A percentile compares a stretch with the other conserved stretches of the same genome.
These are phyloP conservation scores for Suillus cothurnatus DNA, from an alignment of 768 basidiomycete genomes.

Conservation along the genomic window DNA sequence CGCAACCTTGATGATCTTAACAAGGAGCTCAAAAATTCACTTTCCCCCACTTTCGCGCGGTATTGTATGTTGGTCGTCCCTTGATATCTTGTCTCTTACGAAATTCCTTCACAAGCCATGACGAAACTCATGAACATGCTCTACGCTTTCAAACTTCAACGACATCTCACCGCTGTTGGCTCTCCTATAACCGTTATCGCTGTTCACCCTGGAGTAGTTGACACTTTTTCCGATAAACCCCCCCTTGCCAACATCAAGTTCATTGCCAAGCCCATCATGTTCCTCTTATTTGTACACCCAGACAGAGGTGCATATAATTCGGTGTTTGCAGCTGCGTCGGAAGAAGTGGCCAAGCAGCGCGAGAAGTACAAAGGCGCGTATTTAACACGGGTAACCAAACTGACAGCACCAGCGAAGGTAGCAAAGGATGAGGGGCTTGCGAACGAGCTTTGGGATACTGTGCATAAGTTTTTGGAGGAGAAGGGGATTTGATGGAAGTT, in stretches of 20 bases:
- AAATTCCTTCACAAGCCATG: constrained; percentile 26
- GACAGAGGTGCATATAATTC: constrained; percentile 30
- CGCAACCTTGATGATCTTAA: constrained; percentile 40
- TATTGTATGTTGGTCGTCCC: constrained; percentile 33
- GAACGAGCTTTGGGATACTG: constrained; percentile 31
- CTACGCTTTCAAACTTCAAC: constrained; percentile 52
- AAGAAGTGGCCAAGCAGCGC: constrained; percentile 20
- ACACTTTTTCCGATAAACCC: constrained; percentile 18
- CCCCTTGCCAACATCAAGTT: constrained; percentile 9
- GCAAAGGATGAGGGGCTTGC: constrained; percentile 26
- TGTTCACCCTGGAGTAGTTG: constrained; percentile 33
- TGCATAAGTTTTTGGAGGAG: constrained; percentile 28
- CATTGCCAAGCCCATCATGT: constrained; percentile 22
- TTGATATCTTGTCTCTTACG: neutral
- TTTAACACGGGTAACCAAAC: constrained; percentile 25
- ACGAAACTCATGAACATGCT: constrained; percentile 58
- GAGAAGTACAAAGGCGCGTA: constrained; percentile 33
- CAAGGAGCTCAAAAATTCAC: constrained; percentile 30
- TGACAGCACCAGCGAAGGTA: constrained; percentile 15
- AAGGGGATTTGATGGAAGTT: constrained; percentile 17
- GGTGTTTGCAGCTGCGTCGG: constrained; percentile 33
- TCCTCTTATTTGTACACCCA: constrained; percentile 20
- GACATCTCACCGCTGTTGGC: constrained; percentile 39
- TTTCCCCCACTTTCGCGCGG: constrained; percentile 21
- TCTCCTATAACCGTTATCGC: constrained; percentile 31